Evolutionary conservation across 495 filamentous ascomycete genomes (phyloP), one percentile per base, ranked within the genome.

Genomic region (Penicillium bovifimosum): DNA sequence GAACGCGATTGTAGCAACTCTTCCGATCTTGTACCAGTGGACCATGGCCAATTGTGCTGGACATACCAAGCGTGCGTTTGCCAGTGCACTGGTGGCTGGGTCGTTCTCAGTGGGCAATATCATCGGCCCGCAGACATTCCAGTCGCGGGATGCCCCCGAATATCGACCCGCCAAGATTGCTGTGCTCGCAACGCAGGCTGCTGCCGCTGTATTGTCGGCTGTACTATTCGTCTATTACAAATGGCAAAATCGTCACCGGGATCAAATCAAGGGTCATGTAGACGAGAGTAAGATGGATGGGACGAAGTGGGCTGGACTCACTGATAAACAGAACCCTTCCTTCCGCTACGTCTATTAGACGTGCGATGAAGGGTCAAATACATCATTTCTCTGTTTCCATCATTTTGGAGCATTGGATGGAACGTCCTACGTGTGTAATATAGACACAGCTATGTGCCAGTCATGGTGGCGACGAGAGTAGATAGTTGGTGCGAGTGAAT

Each of bases 71-170:
- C 70, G 76, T 8, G 70, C 83, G 26, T 74, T 78, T 9, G 76
- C 77, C 17, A 77, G 76, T 11, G 78, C 82, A 16, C 64, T 86
- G 16, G 64, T 86, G 33, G 71, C 75, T 16, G 79, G 74, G 3
- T 78, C 75, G 13, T 86, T 86, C 68, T 80, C 75, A 2, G 62
- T 85, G 5, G 83, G 81, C 9, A 86, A 81, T 56, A 84, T 86
- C 54, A 84, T 86, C 59, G 81, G 84, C 0, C 82, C 83, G 4
- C 83, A 86, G 63, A 79, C 86, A 3, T 87, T 87, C 58, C 76
- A 77, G 40, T 68, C 71, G 0, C 66, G 58, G 9, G 81, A 86
- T 58, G 80, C 78, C 7, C 84, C 84, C 0, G 69, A 77, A 5
- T 86, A 81, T 57, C 75, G 63, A 9, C 82, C 82, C 1, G 84